Conservation (phyloP, 352 stramenopile species). For the Halophytophthora batemanensis region DNA sequence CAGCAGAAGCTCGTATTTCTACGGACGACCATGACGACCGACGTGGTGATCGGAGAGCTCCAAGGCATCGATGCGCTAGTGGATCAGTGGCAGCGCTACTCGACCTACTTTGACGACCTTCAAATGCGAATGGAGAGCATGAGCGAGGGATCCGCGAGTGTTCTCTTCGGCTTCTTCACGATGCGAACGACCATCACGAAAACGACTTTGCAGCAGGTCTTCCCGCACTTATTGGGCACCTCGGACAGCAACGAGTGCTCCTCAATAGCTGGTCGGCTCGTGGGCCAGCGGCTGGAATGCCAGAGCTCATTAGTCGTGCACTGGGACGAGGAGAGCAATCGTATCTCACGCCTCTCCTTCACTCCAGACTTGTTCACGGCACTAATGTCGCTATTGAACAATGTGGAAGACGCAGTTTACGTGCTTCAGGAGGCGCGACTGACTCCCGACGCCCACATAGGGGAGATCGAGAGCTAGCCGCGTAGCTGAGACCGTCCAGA, state of each 20-base stretch:
- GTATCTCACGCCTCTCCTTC: constrained; percentile 23
- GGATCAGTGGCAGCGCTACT: constrained; percentile 38
- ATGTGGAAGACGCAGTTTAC: constrained; percentile 18
- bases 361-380: too few relatives aligned
- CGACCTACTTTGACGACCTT: constrained; percentile 31
- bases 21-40: constrained; percentile 24
- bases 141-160: constrained; percentile 25
- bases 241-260: constrained; percentile 29
- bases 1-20: constrained; percentile 47
- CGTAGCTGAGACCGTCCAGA: too few relatives aligned
- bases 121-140: constrained; percentile 34
- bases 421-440: constrained; percentile 22
- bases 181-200: constrained; percentile 32
- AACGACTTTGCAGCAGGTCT: constrained; percentile 29
- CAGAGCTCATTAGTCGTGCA: constrained; percentile 31
- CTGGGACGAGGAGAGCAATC: constrained; percentile 35
- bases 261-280: constrained; percentile 13
- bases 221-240: constrained; percentile 32
- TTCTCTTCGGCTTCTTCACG: constrained; percentile 20
- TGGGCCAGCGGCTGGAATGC: constrained; percentile 26
- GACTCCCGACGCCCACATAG: constrained; percentile 10
- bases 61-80: constrained; percentile 25
- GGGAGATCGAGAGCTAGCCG: constrained; percentile 1
- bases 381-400: constrained; percentile 26
- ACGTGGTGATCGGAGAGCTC: constrained; percentile 31